Conservation (phyloP, 805 yeast genomes). For the Tetrapisispora taiwanensis region DNA sequence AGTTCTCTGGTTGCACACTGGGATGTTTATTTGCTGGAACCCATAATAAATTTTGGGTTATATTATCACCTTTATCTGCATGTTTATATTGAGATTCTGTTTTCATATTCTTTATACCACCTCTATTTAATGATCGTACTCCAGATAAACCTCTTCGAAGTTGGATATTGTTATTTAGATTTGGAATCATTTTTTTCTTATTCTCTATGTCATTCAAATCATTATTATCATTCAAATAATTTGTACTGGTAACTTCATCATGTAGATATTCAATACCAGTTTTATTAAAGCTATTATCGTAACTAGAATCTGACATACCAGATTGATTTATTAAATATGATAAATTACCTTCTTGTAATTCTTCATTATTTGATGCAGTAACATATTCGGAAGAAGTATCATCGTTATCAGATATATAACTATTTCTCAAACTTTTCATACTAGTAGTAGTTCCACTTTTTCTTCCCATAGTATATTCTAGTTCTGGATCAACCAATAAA, state of each 20-base stretch:
- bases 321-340: neutral
- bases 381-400: neutral
- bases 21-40: conserved; percentile 94
- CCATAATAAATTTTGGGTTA: conserved; percentile 60
- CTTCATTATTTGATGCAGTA: conserved; percentile 1
- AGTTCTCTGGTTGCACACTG: conserved; percentile 81
- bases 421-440: neutral
- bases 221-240: neutral
- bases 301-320: neutral
- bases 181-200: neutral
- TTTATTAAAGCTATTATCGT: conserved; percentile 21
- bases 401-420: neutral
- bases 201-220: neutral
- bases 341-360: neutral
- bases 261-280: conserved; percentile 24
- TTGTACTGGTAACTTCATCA: neutral
- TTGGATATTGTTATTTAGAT: neutral
- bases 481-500: conserved; percentile 53
- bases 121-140: conserved; percentile 17
- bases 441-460: neutral
- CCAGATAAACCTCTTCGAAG: conserved; percentile 17
- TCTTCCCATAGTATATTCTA: conserved; percentile 30
- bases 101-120: conserved; percentile 4
- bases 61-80: neutral
- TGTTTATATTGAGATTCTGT: neutral